phyloP scores from a whole-genome alignment of 2,329 filamentous ascomycete genomes.

The Botryotinia calthae region DNA sequence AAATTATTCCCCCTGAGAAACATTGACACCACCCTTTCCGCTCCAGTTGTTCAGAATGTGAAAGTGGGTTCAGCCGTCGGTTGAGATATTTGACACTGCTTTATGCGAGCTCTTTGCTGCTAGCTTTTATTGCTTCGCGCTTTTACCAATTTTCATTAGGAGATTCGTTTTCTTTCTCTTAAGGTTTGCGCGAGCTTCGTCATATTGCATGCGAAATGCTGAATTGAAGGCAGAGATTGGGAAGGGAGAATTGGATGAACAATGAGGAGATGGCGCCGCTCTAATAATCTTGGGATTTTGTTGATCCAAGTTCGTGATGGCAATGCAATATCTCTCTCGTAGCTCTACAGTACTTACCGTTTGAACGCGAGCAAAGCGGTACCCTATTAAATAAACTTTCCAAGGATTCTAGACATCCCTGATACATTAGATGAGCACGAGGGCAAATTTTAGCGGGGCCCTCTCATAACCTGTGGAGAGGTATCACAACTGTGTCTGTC shows the following conservation, averaged over 20 bases:
- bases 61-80: background rate
- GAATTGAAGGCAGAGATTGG: background rate
- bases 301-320: background rate
- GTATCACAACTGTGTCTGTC: no score
- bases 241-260: background rate
- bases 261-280: background rate
- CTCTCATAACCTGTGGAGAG: background rate
- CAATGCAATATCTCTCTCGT: background rate
- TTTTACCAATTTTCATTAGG: background rate
- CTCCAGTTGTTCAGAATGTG: background rate
- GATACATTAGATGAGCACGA: background rate
- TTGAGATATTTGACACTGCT: background rate
- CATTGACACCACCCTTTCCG: background rate
- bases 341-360: background rate
- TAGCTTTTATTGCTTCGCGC: background rate
- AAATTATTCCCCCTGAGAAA: background rate
- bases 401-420: background rate
- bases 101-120: background rate
- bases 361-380: background rate
- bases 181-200: background rate
- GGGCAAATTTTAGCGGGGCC: background rate
- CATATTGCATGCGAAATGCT: background rate
- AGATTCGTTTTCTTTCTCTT: background rate
- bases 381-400: background rate
- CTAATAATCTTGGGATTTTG: background rate